These are phyloP conservation scores for Scheffersomyces titani DNA, from an alignment of 1,139 yeast genomes.

Conservation along the genomic window DNA sequence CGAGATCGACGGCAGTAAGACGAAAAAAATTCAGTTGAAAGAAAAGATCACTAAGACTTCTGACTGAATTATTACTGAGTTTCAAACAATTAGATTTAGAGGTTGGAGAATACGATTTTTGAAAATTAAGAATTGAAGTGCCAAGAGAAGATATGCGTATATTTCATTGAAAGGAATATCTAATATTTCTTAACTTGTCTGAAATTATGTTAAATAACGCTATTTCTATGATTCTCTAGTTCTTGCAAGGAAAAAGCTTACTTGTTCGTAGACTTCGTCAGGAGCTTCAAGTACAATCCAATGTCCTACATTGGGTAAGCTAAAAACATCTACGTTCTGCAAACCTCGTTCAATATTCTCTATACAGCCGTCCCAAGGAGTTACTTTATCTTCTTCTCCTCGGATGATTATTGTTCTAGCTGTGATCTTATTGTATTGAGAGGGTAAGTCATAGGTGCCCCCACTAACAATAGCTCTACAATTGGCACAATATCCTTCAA, in stretches of 20 bases:
- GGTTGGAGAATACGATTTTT: background rate
- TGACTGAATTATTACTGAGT: background rate
- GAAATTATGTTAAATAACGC: background rate
- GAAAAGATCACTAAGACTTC: background rate
- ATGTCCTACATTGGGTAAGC: conserved; percentile 23
- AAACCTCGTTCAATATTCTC: conserved; percentile 17
- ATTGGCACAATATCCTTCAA: conserved; percentile 23
- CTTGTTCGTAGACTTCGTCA: conserved; percentile 8
- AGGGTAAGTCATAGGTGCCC: conserved; percentile 7
- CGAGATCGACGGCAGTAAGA: background rate
- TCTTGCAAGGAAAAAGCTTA: background rate
- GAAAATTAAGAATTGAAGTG: background rate
- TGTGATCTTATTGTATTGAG: conserved; percentile 13
- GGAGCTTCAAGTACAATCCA: conserved; percentile 27
- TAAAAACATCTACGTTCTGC: conserved; percentile 8
- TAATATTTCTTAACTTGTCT: too few relatives aligned
- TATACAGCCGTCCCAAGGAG: conserved; percentile 24
- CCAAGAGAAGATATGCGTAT: background rate
- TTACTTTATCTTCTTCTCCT: conserved; percentile 24
- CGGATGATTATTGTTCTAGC: conserved; percentile 18
- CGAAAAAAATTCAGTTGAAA: too few relatives aligned
- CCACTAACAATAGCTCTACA: conserved; percentile 21
- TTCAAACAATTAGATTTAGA: too few relatives aligned
- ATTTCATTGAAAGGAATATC: background rate
- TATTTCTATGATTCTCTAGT: too few relatives aligned